Percentiles rank a stretch among this genome's conserved stretches.
Conservation (phyloP, 2,329 filamentous ascomycete genomes). For the Ophiostoma ips region DNA sequence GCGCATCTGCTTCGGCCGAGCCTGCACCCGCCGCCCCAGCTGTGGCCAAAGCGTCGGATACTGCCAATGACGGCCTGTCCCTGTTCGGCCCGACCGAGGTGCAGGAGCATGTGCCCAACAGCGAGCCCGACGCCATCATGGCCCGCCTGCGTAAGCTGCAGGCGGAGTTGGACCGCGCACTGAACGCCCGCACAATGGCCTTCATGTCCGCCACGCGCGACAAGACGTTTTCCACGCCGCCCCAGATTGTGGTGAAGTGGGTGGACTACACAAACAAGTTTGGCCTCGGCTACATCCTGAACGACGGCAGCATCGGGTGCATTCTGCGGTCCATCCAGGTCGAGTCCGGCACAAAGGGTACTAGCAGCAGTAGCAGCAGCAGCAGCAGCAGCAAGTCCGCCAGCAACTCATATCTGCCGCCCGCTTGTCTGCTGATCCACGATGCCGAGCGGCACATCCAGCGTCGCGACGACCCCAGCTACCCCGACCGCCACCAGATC, state of each 20-base stretch:
- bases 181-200: conserved; percentile 50
- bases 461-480: conserved; percentile 40
- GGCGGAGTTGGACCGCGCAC: conserved; percentile 44
- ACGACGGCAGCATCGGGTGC: conserved; percentile 68
- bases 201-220: conserved; percentile 39
- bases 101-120: conserved; percentile 34
- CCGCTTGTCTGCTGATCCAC: conserved; percentile 57
- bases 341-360: not conserved
- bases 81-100: conserved; percentile 43
- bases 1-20: not conserved
- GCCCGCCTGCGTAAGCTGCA: conserved; percentile 42
- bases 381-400: no score
- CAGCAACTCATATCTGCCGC: conserved; percentile 37
- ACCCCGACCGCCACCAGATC: conserved; percentile 44
- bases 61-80: conserved; percentile 22
- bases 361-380: no score
- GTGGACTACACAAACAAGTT: conserved; percentile 84
- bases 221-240: conserved; percentile 43
- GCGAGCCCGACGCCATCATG: conserved; percentile 44
- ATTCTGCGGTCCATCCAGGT: conserved; percentile 42
- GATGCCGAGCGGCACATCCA: conserved; percentile 59
- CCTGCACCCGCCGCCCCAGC: not conserved
- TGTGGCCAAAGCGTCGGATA: not conserved
- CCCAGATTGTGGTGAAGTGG: conserved; percentile 63
- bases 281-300: conserved; percentile 70